These are phyloP conservation scores for Inga laurina DNA, from an alignment of 306 rosid genomes.

Conservation along the genomic window DNA sequence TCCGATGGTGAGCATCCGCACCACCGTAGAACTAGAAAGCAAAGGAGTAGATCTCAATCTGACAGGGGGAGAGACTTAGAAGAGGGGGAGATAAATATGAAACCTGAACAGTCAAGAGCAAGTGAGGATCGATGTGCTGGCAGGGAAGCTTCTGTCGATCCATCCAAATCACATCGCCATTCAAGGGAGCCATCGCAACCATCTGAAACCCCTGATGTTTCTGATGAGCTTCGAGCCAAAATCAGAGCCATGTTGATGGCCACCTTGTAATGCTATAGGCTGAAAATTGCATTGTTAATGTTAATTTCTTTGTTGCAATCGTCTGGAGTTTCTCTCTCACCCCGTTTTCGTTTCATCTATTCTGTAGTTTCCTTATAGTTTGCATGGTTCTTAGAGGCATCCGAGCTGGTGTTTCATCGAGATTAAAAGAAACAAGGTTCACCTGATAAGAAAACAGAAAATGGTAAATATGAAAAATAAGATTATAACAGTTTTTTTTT, in stretches of 20 bases:
- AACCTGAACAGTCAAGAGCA: constrained; percentile 45
- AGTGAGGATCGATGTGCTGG: constrained; percentile 45
- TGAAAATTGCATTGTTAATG: neutral
- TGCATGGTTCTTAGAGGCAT: neutral
- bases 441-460: neutral
- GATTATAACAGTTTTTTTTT: too few relatives aligned
- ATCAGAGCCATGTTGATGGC: constrained; percentile 84
- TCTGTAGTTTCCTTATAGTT: neutral
- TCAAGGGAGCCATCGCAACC: constrained; percentile 55
- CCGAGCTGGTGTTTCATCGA: neutral
- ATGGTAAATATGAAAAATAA: neutral
- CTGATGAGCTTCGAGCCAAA: constrained; percentile 89
- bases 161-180: constrained; percentile 32
- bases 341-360: neutral
- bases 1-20: constrained; percentile 48
- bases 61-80: constrained; percentile 54
- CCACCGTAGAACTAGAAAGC: constrained; percentile 38
- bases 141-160: constrained; percentile 61
- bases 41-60: constrained; percentile 35
- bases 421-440: neutral
- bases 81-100: constrained; percentile 60
- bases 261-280: constrained; percentile 42
- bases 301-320: constrained; percentile 1
- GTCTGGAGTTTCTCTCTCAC: neutral
- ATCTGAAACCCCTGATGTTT: constrained; percentile 51